Evolutionary conservation across 805 yeast genomes (phyloP), one percentile per base, ranked within the genome.

Genomic region (Candida namnaoensis): DNA sequence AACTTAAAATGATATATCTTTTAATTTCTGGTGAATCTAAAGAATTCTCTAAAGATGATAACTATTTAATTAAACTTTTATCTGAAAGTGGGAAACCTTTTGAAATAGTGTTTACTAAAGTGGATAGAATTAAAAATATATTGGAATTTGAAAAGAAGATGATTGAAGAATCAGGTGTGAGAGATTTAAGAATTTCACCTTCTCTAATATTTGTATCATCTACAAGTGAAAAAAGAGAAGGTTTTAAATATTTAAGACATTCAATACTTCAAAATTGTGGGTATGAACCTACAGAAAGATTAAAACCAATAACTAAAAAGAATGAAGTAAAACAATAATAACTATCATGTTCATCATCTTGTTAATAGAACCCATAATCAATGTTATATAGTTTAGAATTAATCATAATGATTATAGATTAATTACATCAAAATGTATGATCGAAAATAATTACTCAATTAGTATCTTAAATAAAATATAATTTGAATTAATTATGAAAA

Each of bases 31-130:
- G 82, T 1, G 65, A 68, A 15, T 2, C 14, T 9, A 70, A 68
- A 36, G 91, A 91, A 0, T 61, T 84, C 37, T 69, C 70, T 23
- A 70, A 67, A 1, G 72, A 73, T 43, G 96, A 88, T 57, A 54
- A 59, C 13, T 54, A 54, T 23, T 68, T 86, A 7, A 57, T 84
- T 3, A 69, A 71, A 5, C 64, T 70, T 38, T 59, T 88, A 38
- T 63, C 61, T 1, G 62, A 62, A 2, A 53, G 63, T 38, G 95
- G 91, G 1, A 66, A 79, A 5, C 78, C 84, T 1, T 86, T 80
- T 59, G 91, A 85, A 45, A 61, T 88, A 6, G 74, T 88, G 0
- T 74, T 87, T 57, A 88, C 95, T 25, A 88, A 88, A 52, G 73
- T 81, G 38, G 96, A 88, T 56, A 69, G 69, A 46, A 52, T 82